phyloP scores from a whole-genome alignment of 2,329 filamentous ascomycete genomes.

The Fusarium nodosum region DNA sequence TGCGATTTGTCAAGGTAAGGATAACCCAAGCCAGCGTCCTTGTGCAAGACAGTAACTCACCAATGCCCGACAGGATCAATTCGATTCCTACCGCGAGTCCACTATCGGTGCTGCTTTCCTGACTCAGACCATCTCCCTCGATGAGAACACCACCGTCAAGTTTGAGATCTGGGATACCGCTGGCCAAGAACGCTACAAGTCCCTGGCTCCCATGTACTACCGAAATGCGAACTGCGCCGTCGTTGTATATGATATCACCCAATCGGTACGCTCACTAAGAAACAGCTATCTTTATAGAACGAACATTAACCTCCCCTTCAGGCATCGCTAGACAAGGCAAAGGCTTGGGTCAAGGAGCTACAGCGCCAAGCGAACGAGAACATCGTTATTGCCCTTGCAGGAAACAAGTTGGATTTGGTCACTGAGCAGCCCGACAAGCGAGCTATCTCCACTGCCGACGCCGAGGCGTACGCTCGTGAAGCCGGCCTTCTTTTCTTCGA shows the following conservation, averaged over 20 bases:
- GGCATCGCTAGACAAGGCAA: slow-evolving; percentile 98
- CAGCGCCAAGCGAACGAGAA: slow-evolving; percentile 99
- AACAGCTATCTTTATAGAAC: background rate
- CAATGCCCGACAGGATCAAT: slow-evolving; percentile 82
- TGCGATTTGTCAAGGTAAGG: slow-evolving; percentile 95
- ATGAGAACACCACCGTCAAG: slow-evolving; percentile 98
- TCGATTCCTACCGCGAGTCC: slow-evolving; percentile 96
- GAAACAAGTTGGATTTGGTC: slow-evolving; percentile 97
- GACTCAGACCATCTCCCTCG: slow-evolving; percentile 97
- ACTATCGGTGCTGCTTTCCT: slow-evolving; percentile 99
- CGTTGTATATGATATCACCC: slow-evolving; percentile 99
- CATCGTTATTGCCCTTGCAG: slow-evolving; percentile 97
- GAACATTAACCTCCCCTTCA: slow-evolving; percentile 56
- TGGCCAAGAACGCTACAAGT: slow-evolving; percentile 99
- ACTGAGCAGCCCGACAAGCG: slow-evolving; percentile 96
- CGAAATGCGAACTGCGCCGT: slow-evolving; percentile 99
- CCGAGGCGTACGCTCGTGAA: slow-evolving; percentile 94
- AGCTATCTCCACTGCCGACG: slow-evolving; percentile 88
- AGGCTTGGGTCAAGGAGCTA: slow-evolving; percentile 98
- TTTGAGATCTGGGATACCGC: slow-evolving; percentile 99
- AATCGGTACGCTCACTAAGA: slow-evolving; percentile 78
- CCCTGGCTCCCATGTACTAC: slow-evolving; percentile 99
- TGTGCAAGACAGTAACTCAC: slow-evolving; percentile 18
- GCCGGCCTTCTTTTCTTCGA: slow-evolving; percentile 97
- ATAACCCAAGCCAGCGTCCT: background rate